Evolutionary conservation across 352 stramenopile genomes (phyloP), one percentile per base, ranked within the genome.

Genomic region (Phytophthora cactorum): DNA sequence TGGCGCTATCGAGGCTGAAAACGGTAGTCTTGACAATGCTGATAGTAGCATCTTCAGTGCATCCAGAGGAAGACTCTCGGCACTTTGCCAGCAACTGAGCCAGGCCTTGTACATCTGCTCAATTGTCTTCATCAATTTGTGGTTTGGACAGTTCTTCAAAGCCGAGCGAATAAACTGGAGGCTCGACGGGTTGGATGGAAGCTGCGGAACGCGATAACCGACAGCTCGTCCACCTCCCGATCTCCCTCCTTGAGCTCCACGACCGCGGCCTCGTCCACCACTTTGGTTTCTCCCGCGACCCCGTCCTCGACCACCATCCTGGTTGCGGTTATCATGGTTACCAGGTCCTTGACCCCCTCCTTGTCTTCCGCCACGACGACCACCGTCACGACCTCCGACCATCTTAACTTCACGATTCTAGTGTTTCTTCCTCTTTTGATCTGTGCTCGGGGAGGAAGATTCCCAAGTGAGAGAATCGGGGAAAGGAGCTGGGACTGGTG

Each of bases 1-100:
- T 14, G 78, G 68, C 0, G 54, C 29, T 4, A 82, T 71, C 2
- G 46, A 72, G 2, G 61, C 73, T 8, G 82, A 84, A 39, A 77
- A 80, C 0, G 82, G 84, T 25, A 90, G 46, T 17, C 84, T 59
- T 4, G 78, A 70, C n/a, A 92, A 22, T 1, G 84, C 69, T 5
- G 71, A 72, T 41, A 92, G 52, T 27, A 92, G 47, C 4, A 74
- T 64, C 8, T 74, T 69, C 11, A 90, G 29, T 11, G 71, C 74
- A 46, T 77, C 73, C 2, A 61, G 52, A 12, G 79, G 74, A 12
- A 92, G 64, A n/a, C 52, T 59, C 4, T 63, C 66, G 0, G 64
- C 68, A 6, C 66, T 56, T 39, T 74, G 70, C 84, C 84, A 92
- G 59, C 81, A 81, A 34, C 70, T 76, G 7, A 66, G 61, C 84